Evolutionary conservation across 495 filamentous ascomycete genomes (phyloP).

Genomic region (Xylaria flabelliformis): DNA sequence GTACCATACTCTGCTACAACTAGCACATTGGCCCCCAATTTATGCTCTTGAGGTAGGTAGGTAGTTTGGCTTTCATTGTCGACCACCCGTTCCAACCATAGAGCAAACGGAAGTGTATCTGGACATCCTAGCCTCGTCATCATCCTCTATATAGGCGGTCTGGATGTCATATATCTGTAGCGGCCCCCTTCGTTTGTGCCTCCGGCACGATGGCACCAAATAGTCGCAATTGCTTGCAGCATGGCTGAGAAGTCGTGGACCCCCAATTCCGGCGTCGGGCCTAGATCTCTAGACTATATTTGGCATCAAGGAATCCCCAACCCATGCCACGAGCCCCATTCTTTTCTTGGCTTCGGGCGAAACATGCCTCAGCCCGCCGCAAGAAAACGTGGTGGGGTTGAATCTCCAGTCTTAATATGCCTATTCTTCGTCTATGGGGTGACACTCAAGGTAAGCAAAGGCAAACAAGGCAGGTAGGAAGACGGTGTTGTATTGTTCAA

Average conservation of each 20-base stretch:
- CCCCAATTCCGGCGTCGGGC: constrained; percentile 8
- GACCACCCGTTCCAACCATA: not conserved
- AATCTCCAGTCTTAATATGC: not conserved
- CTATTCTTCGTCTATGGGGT: not conserved
- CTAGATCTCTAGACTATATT: constrained; percentile 19
- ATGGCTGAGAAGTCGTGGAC: constrained; percentile 16
- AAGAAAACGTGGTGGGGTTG: not conserved
- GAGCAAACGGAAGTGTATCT: not conserved
- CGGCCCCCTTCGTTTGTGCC: constrained; percentile 11
- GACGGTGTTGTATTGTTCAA: not conserved
- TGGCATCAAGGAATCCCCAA: constrained; percentile 37
- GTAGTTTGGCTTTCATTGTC: not conserved
- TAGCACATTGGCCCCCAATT: constrained; percentile 1
- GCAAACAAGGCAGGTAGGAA: constrained; percentile 7
- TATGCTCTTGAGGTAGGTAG: not conserved
- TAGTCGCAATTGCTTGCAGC: constrained; percentile 14
- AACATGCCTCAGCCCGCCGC: constrained; percentile 23
- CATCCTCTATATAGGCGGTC: not conserved
- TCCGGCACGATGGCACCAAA: not conserved
- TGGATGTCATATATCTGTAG: not conserved
- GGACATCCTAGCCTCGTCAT: not conserved
- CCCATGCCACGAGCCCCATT: constrained; percentile 28
- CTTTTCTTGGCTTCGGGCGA: constrained; percentile 23
- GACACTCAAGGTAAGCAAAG: not conserved
- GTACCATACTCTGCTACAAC: not conserved